Evolutionary conservation across 78 protist species (phyloP).

Genomic region (Protostelium mycophagum): DNA sequence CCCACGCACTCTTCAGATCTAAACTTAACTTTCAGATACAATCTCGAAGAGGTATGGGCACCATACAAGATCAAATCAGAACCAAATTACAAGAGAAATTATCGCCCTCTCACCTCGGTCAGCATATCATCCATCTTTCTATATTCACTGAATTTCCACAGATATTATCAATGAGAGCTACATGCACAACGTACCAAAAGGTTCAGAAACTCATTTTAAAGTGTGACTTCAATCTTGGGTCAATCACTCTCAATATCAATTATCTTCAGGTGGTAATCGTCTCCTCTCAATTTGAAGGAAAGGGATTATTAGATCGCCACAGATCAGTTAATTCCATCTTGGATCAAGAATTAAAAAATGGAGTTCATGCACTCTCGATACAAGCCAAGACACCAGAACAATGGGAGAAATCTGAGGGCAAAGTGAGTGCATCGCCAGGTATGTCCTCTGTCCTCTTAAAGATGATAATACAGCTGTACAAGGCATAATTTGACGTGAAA

Average conservation of each 20-base stretch:
- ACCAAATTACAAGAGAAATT: neutral
- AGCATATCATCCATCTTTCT: neutral
- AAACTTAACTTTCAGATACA: too few relatives aligned
- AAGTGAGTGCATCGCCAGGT: neutral
- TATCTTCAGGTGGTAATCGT: constrained; percentile 58
- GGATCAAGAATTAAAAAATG: constrained; percentile 40
- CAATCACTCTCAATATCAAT: neutral
- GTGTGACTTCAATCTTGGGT: constrained; percentile 9
- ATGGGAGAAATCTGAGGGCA: constrained; percentile 35
- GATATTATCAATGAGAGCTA: constrained; percentile 58
- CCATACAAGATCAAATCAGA: neutral
- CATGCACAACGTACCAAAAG: constrained; percentile 63
- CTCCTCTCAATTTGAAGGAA: constrained; percentile 47
- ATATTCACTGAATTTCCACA: neutral
- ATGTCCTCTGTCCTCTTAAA: too few relatives aligned
- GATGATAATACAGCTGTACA: neutral
- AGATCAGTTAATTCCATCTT: constrained; percentile 53
- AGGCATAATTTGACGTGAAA: constrained; percentile 10
- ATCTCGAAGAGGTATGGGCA: neutral
- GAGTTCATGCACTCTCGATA: constrained; percentile 79
- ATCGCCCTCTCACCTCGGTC: constrained; percentile 13
- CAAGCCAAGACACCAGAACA: constrained; percentile 50
- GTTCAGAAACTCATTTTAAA: constrained; percentile 69
- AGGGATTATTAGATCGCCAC: constrained; percentile 56
- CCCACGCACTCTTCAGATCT: too few relatives aligned